Evolutionary conservation across 345 rosid species (phyloP), one percentile per base, ranked within the genome.

Genomic region (Syzygium aqueum): DNA sequence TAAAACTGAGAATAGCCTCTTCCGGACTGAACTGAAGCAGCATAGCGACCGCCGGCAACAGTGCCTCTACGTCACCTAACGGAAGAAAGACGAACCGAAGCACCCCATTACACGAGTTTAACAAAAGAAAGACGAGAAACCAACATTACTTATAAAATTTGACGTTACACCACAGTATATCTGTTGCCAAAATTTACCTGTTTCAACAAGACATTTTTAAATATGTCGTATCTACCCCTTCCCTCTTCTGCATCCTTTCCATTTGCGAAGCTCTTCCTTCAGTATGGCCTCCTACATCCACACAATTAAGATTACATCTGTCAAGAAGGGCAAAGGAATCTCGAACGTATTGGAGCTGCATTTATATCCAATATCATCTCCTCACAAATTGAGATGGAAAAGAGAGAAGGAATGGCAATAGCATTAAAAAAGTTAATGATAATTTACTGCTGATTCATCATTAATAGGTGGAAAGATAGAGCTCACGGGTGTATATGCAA

Each of bases 1-100:
- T 30, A 17, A 84, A 85, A 77, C 46, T 67, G 7, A 77, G 87
- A 67, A 51, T 92, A 86, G 96, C 99, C 99, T 97, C 98, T 87
- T 92, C 95, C 3, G 98, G 98, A 89, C 99, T 97, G 92, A 97
- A 97, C 92, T 97, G 99, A 88, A 97, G 99, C 90, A 97, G 97
- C 98, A 96, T 96, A 85, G 94, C 98, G 83, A 97, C 89, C 33
- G 95, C 99, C 37, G 99, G 99, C 86, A 97, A 90, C 84, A 97
- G 91, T 77, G 98, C 99, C 90, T 97, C 99, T 85, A 94, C 98
- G 91, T 97, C 99, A 85, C 99, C 99, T 97, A 73, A 43, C 46
- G 5, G 82, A 37, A 73, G 49, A 73, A 73, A 90, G 77, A 85
- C 80, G 40, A n/a, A 86, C 54, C 12, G 61, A 87, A 87, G 78